Base-by-base conservation (phyloP, 106 monocot genomes). In the Amphibolis antarctica region DNA sequence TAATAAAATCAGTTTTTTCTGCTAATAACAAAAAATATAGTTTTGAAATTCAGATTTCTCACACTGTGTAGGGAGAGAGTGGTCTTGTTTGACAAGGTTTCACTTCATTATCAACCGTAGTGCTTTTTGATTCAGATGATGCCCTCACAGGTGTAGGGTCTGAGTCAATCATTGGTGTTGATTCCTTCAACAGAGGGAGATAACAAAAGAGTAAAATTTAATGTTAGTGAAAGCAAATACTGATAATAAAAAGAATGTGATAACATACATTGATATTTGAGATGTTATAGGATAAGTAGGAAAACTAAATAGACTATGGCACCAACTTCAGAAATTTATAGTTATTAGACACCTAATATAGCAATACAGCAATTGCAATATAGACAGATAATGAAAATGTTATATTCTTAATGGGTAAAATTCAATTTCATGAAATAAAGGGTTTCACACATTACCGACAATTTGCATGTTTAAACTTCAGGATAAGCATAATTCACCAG, bases 11-110 rank as follows among this genome's bases (percentile, higher is more conserved):
- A n/a, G n/a, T n/a, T n/a, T n/a, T n/a, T n/a, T n/a, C 19, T 23
- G 19, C 23, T 20, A 53, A 53, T 21, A 15, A n/a, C 53, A 53
- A 23, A 19, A 53, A 53, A 22, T 6, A 10, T 18, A 49, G 13
- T 7, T 21, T 4, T 7, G 7, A 4, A 23, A 46, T 9, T 6
- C 19, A 5, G 44, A 4, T 26, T 46, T 14, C 53, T 55, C 18
- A 55, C 50, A 28, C 59, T 10, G 66, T 56, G 59, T 77, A 84
- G 62, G 84, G 92, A 77, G 91, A 92, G 6, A 71, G 78, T 55
- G 77, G 78, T 15, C 21, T 68, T 66, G 69, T 18, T 62, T 80
- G 74, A 31, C 59, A 63, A 36, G 12, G 64, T 60, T 69, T 29
- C 9, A 62, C 21, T 12, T 21, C 5, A 9, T 3, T 62, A 12